A percentile compares a stretch with the other conserved stretches of the same genome.
phyloP scores from a whole-genome alignment of 441 rosid species.

The Croton setiger region DNA sequence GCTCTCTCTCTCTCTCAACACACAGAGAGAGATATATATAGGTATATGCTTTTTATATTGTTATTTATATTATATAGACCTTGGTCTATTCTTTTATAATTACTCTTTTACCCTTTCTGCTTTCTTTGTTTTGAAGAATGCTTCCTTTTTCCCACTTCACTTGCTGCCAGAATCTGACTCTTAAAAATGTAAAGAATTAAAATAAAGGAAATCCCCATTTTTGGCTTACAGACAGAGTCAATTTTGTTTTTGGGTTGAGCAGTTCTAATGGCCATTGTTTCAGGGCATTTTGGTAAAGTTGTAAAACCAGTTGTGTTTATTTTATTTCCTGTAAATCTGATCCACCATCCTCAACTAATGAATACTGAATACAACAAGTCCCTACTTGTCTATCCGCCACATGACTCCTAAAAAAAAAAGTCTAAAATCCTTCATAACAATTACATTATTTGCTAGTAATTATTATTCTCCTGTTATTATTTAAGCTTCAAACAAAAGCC shows the following conservation, averaged over 20 bases:
- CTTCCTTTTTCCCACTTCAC: neutral
- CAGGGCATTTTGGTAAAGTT: neutral
- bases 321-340: neutral
- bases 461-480: no score
- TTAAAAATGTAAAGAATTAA: neutral
- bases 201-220: slow-evolving; percentile 13
- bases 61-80: neutral
- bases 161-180: slow-evolving; percentile 7
- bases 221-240: slow-evolving; percentile 15
- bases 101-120: slow-evolving; percentile 9
- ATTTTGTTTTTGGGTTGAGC: neutral
- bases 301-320: neutral
- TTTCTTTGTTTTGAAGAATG: slow-evolving; percentile 10
- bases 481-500: no score
- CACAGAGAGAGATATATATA: neutral
- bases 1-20: slow-evolving; percentile 22
- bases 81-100: slow-evolving; percentile 11
- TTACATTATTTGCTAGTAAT: neutral
- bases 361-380: neutral
- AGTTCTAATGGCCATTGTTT: neutral
- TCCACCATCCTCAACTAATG: neutral
- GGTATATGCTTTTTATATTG: slow-evolving; percentile 13
- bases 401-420: neutral
- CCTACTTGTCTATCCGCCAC: neutral
- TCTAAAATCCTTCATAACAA: neutral